phyloP scores from a whole-genome alignment of 2,329 filamentous ascomycete genomes.

The Diaporthe ampelina region DNA sequence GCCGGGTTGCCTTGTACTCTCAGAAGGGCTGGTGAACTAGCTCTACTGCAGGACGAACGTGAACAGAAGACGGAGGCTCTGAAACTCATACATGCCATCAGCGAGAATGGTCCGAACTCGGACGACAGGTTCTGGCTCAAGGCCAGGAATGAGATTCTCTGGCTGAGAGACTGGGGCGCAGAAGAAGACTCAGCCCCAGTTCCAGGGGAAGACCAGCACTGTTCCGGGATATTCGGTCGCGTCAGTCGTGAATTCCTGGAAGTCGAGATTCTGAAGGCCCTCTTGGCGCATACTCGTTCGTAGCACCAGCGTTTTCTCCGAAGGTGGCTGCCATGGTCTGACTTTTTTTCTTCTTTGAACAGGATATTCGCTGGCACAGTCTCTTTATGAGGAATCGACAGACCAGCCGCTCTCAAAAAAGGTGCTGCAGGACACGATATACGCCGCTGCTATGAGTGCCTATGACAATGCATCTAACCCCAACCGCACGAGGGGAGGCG shows the following conservation, averaged over 20 bases:
- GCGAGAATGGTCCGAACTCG: slow-evolving; percentile 64
- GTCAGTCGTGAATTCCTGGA: slow-evolving; percentile 75
- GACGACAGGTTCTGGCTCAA: slow-evolving; percentile 76
- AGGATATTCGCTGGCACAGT: slow-evolving; percentile 75
- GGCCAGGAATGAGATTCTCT: slow-evolving; percentile 75
- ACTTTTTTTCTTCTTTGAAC: slow-evolving; percentile 35
- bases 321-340: slow-evolving; percentile 40
- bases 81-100: slow-evolving; percentile 69
- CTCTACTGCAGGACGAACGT: slow-evolving; percentile 71
- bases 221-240: slow-evolving; percentile 69
- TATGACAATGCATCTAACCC: slow-evolving; percentile 89
- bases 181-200: slow-evolving; percentile 54
- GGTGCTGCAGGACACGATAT: slow-evolving; percentile 71
- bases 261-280: slow-evolving; percentile 76
- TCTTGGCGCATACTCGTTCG: slow-evolving; percentile 74
- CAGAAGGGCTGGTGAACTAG: slow-evolving; percentile 72
- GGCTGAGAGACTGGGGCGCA: slow-evolving; percentile 80
- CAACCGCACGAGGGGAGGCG: slow-evolving; percentile 80
- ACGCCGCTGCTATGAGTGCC: slow-evolving; percentile 74
- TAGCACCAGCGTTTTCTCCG: slow-evolving; percentile 26
- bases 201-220: slow-evolving; percentile 46
- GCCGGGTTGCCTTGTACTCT: slow-evolving; percentile 65
- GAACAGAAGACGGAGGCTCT: slow-evolving; percentile 74
- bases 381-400: slow-evolving; percentile 69
- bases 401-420: slow-evolving; percentile 63